These are phyloP conservation scores for Inga leiocalycina DNA, from an alignment of 306 rosid genomes.

Conservation along the genomic window DNA sequence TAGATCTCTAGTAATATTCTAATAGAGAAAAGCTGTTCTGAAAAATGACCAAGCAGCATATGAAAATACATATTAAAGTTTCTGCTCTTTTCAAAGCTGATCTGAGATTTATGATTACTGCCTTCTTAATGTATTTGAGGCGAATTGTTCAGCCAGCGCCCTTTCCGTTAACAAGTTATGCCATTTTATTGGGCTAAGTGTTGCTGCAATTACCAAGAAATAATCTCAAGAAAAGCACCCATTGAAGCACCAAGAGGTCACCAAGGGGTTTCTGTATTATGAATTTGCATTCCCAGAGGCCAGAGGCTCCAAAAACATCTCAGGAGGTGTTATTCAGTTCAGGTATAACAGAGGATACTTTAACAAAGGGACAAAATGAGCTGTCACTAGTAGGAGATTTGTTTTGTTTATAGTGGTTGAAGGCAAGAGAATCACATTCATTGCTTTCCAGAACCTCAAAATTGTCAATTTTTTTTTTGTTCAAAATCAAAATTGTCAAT, in stretches of 20 bases:
- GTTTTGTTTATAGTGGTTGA: slow-evolving; percentile 10
- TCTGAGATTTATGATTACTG: slow-evolving; percentile 2
- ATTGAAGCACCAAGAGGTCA: slow-evolving; percentile 31
- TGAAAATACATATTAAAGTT: slow-evolving; percentile 17
- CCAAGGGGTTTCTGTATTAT: not conserved
- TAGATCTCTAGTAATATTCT: slow-evolving; percentile 7
- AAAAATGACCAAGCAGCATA: slow-evolving; percentile 22
- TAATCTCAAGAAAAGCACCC: slow-evolving; percentile 29
- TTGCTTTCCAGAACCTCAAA: slow-evolving; percentile 7
- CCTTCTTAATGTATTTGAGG: slow-evolving; percentile 25
- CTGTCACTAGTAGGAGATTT: slow-evolving; percentile 2
- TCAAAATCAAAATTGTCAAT: not conserved
- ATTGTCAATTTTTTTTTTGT: not conserved
- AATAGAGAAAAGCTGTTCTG: slow-evolving; percentile 22
- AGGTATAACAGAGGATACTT: slow-evolving; percentile 21
- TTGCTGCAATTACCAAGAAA: slow-evolving; percentile 9
- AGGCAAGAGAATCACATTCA: slow-evolving; percentile 6
- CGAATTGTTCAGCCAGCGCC: slow-evolving; percentile 17
- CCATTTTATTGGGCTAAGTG: slow-evolving; percentile 21
- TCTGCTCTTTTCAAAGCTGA: slow-evolving; percentile 11
- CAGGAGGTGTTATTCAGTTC: slow-evolving; percentile 38
- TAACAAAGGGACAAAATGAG: slow-evolving; percentile 31
- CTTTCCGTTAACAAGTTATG: slow-evolving; percentile 18
- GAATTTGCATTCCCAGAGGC: slow-evolving; percentile 29
- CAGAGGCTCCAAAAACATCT: slow-evolving; percentile 34